Percentiles rank a stretch among this genome's conserved stretches.
These are phyloP conservation scores for Aspergillus sclerotialis DNA, from an alignment of 2,329 filamentous ascomycete genomes.

Conservation along the genomic window DNA sequence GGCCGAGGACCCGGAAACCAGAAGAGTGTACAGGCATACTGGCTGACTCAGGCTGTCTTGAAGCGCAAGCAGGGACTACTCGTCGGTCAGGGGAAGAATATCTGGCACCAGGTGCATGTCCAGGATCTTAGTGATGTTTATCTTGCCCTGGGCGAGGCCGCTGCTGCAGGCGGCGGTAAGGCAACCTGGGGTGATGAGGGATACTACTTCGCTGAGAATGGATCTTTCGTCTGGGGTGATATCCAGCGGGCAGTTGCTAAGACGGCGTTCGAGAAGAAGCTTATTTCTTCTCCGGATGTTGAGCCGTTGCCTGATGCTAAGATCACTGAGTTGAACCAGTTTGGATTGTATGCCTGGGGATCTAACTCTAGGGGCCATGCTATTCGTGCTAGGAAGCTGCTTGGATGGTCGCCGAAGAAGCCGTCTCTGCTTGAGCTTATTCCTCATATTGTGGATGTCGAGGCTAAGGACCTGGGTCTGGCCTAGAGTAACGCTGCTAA, in stretches of 20 bases:
- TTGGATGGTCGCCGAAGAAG: constrained; percentile 34
- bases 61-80: constrained; percentile 32
- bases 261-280: constrained; percentile 48
- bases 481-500: no score
- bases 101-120: constrained; percentile 36
- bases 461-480: constrained; percentile 35
- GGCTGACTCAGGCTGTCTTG: constrained; percentile 30
- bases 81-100: constrained; percentile 32
- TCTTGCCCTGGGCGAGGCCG: constrained; percentile 30
- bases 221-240: constrained; percentile 35
- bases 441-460: constrained; percentile 46
- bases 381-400: constrained; percentile 29
- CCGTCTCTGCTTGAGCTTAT: constrained; percentile 48
- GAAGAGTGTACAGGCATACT: constrained; percentile 36
- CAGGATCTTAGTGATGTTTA: constrained; percentile 35
- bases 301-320: constrained; percentile 26
- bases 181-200: constrained; percentile 39
- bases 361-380: constrained; percentile 31
- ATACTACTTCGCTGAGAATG: constrained; percentile 44
- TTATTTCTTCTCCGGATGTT: constrained; percentile 38
- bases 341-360: constrained; percentile 31
- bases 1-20: constrained; percentile 31
- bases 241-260: constrained; percentile 29
- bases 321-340: constrained; percentile 37
- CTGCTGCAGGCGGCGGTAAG: constrained; percentile 30